A percentile compares a stretch with the other conserved stretches of the same genome.
Evolutionary conservation across 2,329 filamentous ascomycete genomes (phyloP).

Genomic region (Bertia moriformis): DNA sequence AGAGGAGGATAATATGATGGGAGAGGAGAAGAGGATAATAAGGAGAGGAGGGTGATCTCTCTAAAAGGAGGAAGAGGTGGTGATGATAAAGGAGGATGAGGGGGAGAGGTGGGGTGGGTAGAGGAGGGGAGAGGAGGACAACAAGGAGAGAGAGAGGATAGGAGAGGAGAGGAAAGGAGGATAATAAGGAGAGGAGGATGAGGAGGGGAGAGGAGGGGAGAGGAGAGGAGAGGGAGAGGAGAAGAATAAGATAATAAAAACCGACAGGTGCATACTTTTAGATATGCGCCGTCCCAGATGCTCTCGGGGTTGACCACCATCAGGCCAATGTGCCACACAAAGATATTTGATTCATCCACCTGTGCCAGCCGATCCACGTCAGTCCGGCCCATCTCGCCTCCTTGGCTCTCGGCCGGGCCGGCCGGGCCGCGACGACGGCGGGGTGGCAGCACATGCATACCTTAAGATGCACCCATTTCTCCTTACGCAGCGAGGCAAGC

Average conservation of each 20-base stretch:
- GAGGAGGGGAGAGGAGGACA: too few species aligned
- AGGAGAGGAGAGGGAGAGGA: slow-evolving; percentile 2
- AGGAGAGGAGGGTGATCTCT: too few species aligned
- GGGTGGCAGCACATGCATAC: slow-evolving; percentile 27
- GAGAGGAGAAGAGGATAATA: too few species aligned
- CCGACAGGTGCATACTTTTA: slow-evolving; percentile 37
- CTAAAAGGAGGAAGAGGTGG: too few species aligned
- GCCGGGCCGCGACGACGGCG: background rate
- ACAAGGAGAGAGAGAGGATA: slow-evolving; percentile 1
- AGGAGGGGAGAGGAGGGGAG: slow-evolving; percentile 1
- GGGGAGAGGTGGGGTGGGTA: background rate
- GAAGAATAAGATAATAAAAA: background rate
- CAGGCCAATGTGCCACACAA: slow-evolving; percentile 75
- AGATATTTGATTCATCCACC: slow-evolving; percentile 69
- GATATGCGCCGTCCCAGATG: slow-evolving; percentile 82
- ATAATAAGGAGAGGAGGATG: too few species aligned
- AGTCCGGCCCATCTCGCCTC: slow-evolving; percentile 1
- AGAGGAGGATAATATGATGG: too few species aligned
- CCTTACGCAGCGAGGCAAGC: slow-evolving; percentile 65
- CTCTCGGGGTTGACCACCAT: slow-evolving; percentile 90
- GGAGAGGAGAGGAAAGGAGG: too few species aligned
- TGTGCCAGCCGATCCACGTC: slow-evolving; percentile 18
- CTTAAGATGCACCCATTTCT: slow-evolving; percentile 88
- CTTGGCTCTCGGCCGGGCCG: background rate
- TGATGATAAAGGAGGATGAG: too few species aligned